Conservation (phyloP, 352 stramenopile species). For the Phytophthora hibernalis region DNA sequence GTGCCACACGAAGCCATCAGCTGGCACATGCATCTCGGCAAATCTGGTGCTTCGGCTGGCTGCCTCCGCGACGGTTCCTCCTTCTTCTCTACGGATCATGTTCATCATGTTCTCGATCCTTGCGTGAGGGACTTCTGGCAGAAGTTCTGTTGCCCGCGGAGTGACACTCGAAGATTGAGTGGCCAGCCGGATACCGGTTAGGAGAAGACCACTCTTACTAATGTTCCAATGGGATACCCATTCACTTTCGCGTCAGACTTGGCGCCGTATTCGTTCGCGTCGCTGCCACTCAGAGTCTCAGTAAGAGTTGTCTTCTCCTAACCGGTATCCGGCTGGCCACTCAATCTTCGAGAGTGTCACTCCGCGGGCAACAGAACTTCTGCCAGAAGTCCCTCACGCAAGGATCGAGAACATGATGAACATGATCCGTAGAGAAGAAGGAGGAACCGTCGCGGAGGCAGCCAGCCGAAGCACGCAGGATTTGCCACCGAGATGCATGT, state of each 20-base stretch:
- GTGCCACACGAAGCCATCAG: not conserved
- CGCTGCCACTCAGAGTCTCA: too few relatives aligned
- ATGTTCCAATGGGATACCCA: too few relatives aligned
- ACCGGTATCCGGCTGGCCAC: too few relatives aligned
- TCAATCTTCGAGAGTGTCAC: conserved; percentile 1
- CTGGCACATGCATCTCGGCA: not conserved
- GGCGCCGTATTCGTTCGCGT: too few relatives aligned
- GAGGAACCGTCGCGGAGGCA: not conserved
- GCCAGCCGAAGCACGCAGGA: not conserved
- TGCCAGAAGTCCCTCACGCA: not conserved
- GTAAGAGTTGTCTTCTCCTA: too few relatives aligned
- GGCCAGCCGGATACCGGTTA: too few relatives aligned
- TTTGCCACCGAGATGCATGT: not conserved
- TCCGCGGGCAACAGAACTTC: not conserved
- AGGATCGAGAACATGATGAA: not conserved
- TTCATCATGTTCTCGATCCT: not conserved
- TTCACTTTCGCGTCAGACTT: too few relatives aligned
- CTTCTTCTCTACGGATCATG: too few relatives aligned
- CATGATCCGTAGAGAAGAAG: conserved; percentile 1
- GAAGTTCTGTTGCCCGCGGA: not conserved
- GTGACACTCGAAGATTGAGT: too few relatives aligned
- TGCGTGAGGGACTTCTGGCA: not conserved
- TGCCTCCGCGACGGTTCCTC: not conserved
- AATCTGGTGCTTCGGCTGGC: not conserved
- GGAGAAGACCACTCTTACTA: too few relatives aligned